Evolutionary conservation across 208 protist species (phyloP), one percentile per base, ranked within the genome.

Genomic region (Trypanosomatidae sp.): DNA sequence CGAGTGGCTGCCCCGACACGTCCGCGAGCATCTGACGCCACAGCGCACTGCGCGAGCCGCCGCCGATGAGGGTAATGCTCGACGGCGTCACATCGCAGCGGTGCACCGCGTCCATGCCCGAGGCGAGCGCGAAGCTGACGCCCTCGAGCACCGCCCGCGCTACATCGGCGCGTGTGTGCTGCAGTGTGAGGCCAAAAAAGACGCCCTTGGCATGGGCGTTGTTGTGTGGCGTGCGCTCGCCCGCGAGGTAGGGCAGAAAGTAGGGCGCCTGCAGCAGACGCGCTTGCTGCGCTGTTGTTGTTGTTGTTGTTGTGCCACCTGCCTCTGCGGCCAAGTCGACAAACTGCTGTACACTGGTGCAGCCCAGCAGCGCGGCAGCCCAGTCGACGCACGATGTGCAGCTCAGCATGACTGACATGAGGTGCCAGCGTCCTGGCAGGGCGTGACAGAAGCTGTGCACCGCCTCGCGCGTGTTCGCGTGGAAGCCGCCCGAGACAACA

Each of bases 361-460:
- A 88, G 13, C 71, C 65, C n/a, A 71, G 80, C 33, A 88, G 44
- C 46, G 66, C 61, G 8, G 73, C 56, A 1, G 66, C 78, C 73
- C 73, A 88, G 51, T 74, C 66, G 15, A 88, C 63, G 60, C 78
- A 88, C n/a, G 59, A 65, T 20, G 73, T 68, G 54, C 73, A 81
- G 64, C 70, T 88, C 19, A 88, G 68, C 26, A 83, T 83, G 22
- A 88, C 78, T 5, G 73, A 81, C 78, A 88, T 88, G 24, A 83
- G 55, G 40, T 83, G 72, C 72, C 78, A 88, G 15, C 59, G 66
- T 21, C 70, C 33, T n/a, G 70, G 73, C 22, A 88, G 49, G 18
- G 73, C 72, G 47, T 88, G 70, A 61, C 72, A 88, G 61, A 83
- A 88, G 57, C 73, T 80, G 54, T 83, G 78, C 28, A 83, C 73